A percentile compares a stretch with the other conserved stretches of the same genome.
These are phyloP conservation scores for Pestalotiopsis sp. DNA, from an alignment of 2,329 filamentous ascomycete genomes.

Conservation along the genomic window DNA sequence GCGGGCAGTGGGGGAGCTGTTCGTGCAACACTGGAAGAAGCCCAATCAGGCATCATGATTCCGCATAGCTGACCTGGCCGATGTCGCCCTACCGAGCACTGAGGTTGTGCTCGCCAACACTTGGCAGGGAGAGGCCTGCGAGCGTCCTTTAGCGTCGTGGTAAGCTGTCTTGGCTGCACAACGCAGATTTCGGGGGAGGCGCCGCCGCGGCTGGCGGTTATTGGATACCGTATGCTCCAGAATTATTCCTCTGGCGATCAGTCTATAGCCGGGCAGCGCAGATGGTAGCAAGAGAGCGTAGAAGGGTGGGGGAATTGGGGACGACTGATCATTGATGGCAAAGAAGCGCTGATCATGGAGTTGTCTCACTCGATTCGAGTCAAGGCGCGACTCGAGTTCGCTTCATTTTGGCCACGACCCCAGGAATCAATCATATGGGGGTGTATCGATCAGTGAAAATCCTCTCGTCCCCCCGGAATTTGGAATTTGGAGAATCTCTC, in stretches of 20 bases:
- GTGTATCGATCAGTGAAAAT: neutral
- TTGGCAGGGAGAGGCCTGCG: constrained; percentile 3
- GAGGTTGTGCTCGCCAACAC: neutral
- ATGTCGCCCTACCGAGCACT: constrained; percentile 12
- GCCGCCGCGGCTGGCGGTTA: neutral
- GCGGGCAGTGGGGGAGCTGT: neutral
- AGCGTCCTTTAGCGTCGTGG: neutral
- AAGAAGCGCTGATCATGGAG: neutral
- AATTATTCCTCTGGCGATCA: neutral
- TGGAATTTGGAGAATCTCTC: neutral
- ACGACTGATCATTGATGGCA: neutral
- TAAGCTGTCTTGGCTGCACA: neutral
- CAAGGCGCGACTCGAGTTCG: neutral
- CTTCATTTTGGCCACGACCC: neutral
- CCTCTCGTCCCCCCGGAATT: neutral
- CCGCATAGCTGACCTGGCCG: constrained; percentile 11
- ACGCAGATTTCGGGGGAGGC: neutral
- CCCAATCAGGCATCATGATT: constrained; percentile 10
- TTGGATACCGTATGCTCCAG: neutral
- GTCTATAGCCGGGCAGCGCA: neutral
- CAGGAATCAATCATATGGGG: neutral
- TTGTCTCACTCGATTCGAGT: neutral
- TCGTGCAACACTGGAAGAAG: neutral
- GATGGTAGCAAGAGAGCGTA: neutral
- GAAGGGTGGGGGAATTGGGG: neutral